These are phyloP conservation scores for Annulohypoxylon nitens DNA, from an alignment of 495 filamentous ascomycete genomes.

Conservation along the genomic window DNA sequence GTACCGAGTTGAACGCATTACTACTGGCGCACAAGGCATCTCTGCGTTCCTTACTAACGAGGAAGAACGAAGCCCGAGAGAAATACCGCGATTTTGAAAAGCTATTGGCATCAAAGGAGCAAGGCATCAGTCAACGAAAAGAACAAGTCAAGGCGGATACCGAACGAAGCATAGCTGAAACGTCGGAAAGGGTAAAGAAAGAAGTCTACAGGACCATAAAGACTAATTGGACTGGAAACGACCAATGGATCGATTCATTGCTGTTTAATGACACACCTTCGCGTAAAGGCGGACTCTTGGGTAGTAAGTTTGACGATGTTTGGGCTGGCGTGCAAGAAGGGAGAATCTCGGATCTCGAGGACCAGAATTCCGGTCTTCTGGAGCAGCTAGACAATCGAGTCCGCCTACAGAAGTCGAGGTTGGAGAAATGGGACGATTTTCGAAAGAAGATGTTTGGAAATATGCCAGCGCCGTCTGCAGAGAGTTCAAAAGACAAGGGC, in stretches of 20 bases:
- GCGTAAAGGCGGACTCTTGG: conserved; percentile 72
- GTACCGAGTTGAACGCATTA: conserved; percentile 72
- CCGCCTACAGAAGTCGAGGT: conserved; percentile 69
- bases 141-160: conserved; percentile 54
- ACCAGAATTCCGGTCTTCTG: conserved; percentile 62
- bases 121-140: conserved; percentile 56
- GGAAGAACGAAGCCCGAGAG: conserved; percentile 67
- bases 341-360: conserved; percentile 64
- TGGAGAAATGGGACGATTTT: conserved; percentile 81
- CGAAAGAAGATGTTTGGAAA: conserved; percentile 63
- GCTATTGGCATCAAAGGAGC: conserved; percentile 66
- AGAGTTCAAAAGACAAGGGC: conserved; percentile 32
- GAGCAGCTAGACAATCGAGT: conserved; percentile 74
- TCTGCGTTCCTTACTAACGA: conserved; percentile 64
- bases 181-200: conserved; percentile 56
- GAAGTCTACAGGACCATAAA: conserved; percentile 66
- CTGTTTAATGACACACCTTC: conserved; percentile 72
- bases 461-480: conserved; percentile 41
- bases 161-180: conserved; percentile 31
- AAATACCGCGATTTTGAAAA: conserved; percentile 70
- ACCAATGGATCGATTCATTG: conserved; percentile 75
- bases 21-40: conserved; percentile 79
- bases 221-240: conserved; percentile 80
- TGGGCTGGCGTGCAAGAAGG: conserved; percentile 73
- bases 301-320: conserved; percentile 72